Evolutionary conservation across 257 asterid species (phyloP).

Genomic region (Solanum habrochaites): DNA sequence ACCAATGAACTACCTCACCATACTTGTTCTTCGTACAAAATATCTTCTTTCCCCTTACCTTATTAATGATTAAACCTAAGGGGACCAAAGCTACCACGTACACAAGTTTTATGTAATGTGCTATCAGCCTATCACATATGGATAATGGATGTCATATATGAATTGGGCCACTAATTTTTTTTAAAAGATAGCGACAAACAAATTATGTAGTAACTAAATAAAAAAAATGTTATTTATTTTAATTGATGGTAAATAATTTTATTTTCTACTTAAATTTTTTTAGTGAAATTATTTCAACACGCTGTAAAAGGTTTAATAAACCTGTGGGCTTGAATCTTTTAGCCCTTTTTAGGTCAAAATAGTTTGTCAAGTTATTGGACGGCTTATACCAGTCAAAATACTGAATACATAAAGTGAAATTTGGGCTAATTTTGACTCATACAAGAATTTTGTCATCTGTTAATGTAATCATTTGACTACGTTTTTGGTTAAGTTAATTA

Average conservation of each 20-base stretch:
- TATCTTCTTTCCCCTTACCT: background rate
- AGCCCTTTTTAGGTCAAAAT: background rate
- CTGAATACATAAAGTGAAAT: background rate
- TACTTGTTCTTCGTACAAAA: background rate
- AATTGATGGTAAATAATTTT: background rate
- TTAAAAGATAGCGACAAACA: background rate
- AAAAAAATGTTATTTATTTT: too few species aligned
- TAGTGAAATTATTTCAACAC: background rate
- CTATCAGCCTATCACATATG: background rate
- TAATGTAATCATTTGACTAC: background rate
- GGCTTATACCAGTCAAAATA: background rate
- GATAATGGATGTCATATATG: background rate
- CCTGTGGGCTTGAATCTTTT: background rate
- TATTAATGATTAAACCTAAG: background rate
- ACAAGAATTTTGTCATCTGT: background rate
- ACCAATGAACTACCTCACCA: background rate
- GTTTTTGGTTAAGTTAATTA: too few species aligned
- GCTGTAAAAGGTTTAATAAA: background rate
- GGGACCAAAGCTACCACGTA: background rate
- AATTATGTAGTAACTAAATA: too few species aligned
- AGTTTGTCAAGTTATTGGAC: background rate
- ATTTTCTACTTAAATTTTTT: background rate
- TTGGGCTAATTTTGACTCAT: background rate
- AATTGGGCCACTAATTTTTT: background rate
- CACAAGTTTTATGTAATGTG: background rate